Percentiles rank a stretch among this genome's conserved stretches.
Evolutionary conservation across 2,329 filamentous ascomycete genomes (phyloP).

Genomic region (Fusarium verticillioides): DNA sequence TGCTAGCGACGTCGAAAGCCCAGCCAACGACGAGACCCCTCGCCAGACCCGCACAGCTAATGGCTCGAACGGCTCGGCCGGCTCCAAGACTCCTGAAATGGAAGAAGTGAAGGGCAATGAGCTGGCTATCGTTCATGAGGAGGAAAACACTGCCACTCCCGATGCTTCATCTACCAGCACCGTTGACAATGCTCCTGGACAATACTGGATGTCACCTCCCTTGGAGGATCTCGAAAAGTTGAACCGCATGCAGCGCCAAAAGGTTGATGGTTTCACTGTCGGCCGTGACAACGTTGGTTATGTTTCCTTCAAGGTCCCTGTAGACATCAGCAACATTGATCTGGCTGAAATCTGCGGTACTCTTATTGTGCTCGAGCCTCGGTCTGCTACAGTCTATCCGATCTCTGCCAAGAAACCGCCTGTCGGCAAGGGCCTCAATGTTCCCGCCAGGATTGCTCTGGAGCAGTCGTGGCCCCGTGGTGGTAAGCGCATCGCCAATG

Average conservation of each 20-base stretch:
- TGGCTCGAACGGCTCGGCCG: conserved; percentile 53
- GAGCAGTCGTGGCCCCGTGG: conserved; percentile 91
- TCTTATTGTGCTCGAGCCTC: conserved; percentile 80
- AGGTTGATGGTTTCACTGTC: conserved; percentile 79
- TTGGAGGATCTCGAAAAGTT: conserved; percentile 80
- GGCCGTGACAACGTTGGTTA: conserved; percentile 84
- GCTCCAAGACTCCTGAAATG: conserved; percentile 68
- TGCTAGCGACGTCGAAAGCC: conserved; percentile 46
- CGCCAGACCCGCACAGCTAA: conserved; percentile 60
- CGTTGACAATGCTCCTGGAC: conserved; percentile 68
- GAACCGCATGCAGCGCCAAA: conserved; percentile 81
- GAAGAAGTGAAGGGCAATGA: conserved; percentile 80
- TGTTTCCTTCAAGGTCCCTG: conserved; percentile 82
- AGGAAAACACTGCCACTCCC: conserved; percentile 56
- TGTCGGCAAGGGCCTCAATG: conserved; percentile 88
- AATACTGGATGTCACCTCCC: conserved; percentile 88
- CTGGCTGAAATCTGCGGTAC: conserved; percentile 82
- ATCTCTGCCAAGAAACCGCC: conserved; percentile 81
- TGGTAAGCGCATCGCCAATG: conserved; percentile 63
- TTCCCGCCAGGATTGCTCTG: conserved; percentile 86
- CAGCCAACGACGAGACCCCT: conserved; percentile 53
- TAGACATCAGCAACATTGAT: conserved; percentile 83
- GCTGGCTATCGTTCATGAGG: conserved; percentile 81
- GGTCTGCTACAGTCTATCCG: conserved; percentile 89
- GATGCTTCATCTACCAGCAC: conserved; percentile 41